Evolutionary conservation across 2,329 filamentous ascomycete species (phyloP).

Genomic region (Cladosporium sp.): DNA sequence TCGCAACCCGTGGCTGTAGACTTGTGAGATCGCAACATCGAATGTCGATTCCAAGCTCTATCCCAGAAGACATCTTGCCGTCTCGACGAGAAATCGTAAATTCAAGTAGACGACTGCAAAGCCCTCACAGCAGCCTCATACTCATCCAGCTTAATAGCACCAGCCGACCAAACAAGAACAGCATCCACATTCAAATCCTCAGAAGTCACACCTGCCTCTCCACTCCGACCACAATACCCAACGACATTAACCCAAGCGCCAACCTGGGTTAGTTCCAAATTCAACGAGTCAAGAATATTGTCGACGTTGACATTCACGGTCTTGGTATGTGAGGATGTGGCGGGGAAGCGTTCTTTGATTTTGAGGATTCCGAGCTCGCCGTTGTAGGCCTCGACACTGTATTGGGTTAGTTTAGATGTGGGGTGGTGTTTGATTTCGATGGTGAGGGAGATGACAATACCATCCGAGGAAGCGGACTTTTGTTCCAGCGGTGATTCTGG

Average conservation of each 20-base stretch:
- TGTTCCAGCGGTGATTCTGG: slow-evolving; percentile 42
- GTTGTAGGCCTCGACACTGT: slow-evolving; percentile 57
- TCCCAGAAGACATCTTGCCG: no score
- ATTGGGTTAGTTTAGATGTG: not conserved
- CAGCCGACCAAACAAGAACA: slow-evolving; percentile 71
- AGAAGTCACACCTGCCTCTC: not conserved
- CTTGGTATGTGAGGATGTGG: slow-evolving; percentile 25
- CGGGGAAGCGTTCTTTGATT: slow-evolving; percentile 63
- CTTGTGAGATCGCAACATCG: no score
- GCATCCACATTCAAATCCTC: slow-evolving; percentile 58
- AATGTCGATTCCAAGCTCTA: no score
- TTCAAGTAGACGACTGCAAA: no score
- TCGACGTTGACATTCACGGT: slow-evolving; percentile 64
- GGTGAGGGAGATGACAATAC: slow-evolving; percentile 42
- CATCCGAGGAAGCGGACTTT: slow-evolving; percentile 92
- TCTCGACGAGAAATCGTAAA: no score
- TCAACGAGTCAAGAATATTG: slow-evolving; percentile 63
- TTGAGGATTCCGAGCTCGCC: slow-evolving; percentile 56
- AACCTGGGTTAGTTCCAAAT: slow-evolving; percentile 57
- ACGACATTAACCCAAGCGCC: slow-evolving; percentile 90
- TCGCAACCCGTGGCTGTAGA: no score
- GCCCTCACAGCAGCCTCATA: slow-evolving; percentile 61
- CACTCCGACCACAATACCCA: slow-evolving; percentile 53
- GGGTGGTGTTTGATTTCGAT: no score
- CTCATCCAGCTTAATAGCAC: slow-evolving; percentile 62